These are phyloP conservation scores for Cystobasidium sp. DNA, from an alignment of 1,284 basidiomycete species.

Conservation along the genomic window DNA sequence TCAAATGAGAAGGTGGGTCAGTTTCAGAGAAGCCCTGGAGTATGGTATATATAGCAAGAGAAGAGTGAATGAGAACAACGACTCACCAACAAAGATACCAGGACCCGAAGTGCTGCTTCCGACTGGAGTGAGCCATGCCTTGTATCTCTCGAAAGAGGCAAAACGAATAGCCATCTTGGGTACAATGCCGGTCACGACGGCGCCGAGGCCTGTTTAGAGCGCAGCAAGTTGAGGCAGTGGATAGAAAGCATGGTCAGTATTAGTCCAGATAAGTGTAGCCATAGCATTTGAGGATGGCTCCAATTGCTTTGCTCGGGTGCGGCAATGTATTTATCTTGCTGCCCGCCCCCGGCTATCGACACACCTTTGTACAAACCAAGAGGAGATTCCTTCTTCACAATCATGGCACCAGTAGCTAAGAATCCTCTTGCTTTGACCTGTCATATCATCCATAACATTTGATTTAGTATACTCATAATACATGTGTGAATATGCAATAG, in stretches of 20 bases:
- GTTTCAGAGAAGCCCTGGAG: neutral
- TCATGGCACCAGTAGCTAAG: conserved; percentile 86
- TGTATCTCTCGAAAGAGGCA: conserved; percentile 96
- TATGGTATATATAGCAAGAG: neutral
- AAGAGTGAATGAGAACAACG: neutral
- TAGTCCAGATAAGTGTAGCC: no score
- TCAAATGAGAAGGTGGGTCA: neutral
- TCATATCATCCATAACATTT: neutral
- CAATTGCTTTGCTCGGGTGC: no score
- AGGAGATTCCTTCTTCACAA: conserved; percentile 88
- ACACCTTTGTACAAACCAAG: conserved; percentile 93
- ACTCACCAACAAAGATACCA: conserved; percentile 67
- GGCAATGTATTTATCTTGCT: no score
- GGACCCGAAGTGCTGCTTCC: conserved; percentile 77
- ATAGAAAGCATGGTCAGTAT: no score
- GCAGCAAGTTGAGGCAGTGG: no score
- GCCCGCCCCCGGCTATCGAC: conserved; percentile 1
- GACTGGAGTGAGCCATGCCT: conserved; percentile 66
- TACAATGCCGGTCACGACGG: conserved; percentile 95
- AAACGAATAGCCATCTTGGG: conserved; percentile 99
- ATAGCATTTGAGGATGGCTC: no score
- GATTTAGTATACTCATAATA: neutral
- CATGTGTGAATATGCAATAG: no score
- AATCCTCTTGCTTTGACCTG: conserved; percentile 92
- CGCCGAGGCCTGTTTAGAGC: conserved; percentile 66